A percentile compares a stretch with the other conserved stretches of the same genome.
phyloP scores from a whole-genome alignment of 495 filamentous ascomycete species.

The Hypoxylon intermedium region DNA sequence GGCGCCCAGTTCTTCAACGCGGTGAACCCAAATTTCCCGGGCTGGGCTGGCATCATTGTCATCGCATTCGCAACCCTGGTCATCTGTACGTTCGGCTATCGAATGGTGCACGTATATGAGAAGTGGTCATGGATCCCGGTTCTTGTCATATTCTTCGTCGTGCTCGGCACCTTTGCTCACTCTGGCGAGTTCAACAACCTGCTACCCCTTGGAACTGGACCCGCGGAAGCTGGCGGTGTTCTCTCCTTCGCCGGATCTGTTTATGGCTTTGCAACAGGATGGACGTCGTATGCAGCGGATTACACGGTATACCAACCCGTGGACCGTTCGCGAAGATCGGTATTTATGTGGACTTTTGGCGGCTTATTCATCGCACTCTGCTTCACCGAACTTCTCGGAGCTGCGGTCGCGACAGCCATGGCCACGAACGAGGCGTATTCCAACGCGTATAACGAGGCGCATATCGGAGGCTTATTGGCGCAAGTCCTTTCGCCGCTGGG shows the following conservation, averaged over 20 bases:
- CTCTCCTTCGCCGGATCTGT: slow-evolving; percentile 77
- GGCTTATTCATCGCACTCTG: slow-evolving; percentile 76
- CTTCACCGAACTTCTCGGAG: slow-evolving; percentile 81
- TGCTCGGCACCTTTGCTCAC: slow-evolving; percentile 75
- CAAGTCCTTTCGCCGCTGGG: slow-evolving; percentile 73
- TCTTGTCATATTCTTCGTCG: slow-evolving; percentile 78
- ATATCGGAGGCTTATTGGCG: slow-evolving; percentile 74
- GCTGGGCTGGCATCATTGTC: slow-evolving; percentile 78
- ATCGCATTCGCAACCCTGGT: slow-evolving; percentile 74
- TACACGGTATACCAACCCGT: slow-evolving; percentile 84
- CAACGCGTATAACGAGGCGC: slow-evolving; percentile 65
- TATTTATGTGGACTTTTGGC: slow-evolving; percentile 73
- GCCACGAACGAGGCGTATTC: slow-evolving; percentile 61
- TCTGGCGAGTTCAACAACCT: slow-evolving; percentile 75
- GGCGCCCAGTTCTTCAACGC: slow-evolving; percentile 81
- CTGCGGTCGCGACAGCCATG: slow-evolving; percentile 73
- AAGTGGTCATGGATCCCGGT: slow-evolving; percentile 81
- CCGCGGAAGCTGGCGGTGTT: slow-evolving; percentile 66
- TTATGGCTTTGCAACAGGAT: slow-evolving; percentile 81
- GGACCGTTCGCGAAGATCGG: slow-evolving; percentile 60
- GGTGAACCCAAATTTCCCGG: slow-evolving; percentile 73
- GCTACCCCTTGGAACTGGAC: slow-evolving; percentile 66
- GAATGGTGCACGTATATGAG: slow-evolving; percentile 81
- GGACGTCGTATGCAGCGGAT: slow-evolving; percentile 81
- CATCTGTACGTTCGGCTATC: slow-evolving; percentile 79